phyloP scores from a whole-genome alignment of 208 protist genomes.

The Trypanosoma rangeli region DNA sequence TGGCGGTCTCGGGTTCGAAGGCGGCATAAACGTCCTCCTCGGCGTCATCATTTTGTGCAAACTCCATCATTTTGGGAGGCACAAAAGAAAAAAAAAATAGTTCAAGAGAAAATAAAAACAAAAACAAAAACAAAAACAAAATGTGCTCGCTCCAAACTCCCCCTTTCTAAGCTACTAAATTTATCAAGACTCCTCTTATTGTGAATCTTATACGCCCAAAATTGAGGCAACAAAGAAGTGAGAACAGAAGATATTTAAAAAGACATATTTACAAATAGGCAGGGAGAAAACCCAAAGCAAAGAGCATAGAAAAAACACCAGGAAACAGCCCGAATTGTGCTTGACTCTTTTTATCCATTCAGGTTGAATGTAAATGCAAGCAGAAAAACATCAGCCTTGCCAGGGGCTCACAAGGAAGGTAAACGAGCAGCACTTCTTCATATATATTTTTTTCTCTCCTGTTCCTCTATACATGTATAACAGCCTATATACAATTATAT shows the following conservation, averaged over 20 bases:
- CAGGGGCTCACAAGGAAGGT: neutral
- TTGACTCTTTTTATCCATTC: neutral
- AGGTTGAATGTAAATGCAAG: neutral
- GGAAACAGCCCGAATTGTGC: constrained; percentile 3
- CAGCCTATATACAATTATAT: too few relatives aligned
- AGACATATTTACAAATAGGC: too few relatives aligned
- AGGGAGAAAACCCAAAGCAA: neutral
- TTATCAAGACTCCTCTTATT: too few relatives aligned
- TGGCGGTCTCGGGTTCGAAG: constrained; percentile 57
- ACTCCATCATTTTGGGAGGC: neutral
- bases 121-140: too few relatives aligned
- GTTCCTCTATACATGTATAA: too few relatives aligned
- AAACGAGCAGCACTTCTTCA: neutral
- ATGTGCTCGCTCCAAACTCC: too few relatives aligned
- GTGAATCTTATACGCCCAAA: too few relatives aligned
- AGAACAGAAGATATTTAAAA: too few relatives aligned
- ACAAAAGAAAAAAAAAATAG: too few relatives aligned
- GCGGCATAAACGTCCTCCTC: constrained; percentile 81
- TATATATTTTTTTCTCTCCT: neutral
- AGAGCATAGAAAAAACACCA: neutral
- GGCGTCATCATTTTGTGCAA: constrained; percentile 3
- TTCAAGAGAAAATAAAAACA: too few relatives aligned
- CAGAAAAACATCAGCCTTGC: neutral
- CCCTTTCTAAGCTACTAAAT: too few relatives aligned
- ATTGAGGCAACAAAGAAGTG: too few relatives aligned